Percentiles rank a stretch among this genome's conserved stretches.
Evolutionary conservation across 106 monocot species (phyloP).

Genomic region (Agapanthus africanus): DNA sequence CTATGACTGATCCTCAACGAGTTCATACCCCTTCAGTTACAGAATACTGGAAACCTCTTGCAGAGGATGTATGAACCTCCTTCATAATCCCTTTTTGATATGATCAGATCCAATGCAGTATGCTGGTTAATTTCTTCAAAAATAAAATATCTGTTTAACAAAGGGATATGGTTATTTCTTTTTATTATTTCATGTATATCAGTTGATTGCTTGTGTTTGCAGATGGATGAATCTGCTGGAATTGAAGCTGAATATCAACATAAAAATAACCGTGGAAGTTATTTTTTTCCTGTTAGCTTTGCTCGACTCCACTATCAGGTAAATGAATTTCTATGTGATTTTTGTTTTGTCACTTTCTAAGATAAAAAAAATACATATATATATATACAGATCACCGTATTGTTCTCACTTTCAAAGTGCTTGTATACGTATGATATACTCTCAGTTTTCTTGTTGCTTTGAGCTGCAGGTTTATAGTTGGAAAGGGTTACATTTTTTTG

Average conservation of each 20-base stretch:
- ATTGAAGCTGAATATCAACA: constrained; percentile 97
- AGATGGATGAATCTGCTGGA: constrained; percentile 94
- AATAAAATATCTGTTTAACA: neutral
- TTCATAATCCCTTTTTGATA: constrained; percentile 8
- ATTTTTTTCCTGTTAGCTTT: too few species aligned
- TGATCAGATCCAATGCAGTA: neutral
- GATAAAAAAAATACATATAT: neutral
- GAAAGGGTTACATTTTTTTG: constrained; percentile 91
- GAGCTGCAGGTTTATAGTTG: constrained; percentile 88
- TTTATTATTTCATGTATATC: neutral
- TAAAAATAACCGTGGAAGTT: constrained; percentile 82
- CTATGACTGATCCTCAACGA: constrained; percentile 76
- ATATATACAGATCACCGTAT: neutral
- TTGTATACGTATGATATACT: neutral
- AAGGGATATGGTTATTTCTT: neutral
- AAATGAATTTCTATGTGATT: neutral
- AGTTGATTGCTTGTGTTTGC: constrained; percentile 16
- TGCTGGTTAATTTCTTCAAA: neutral
- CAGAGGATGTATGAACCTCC: constrained; percentile 73
- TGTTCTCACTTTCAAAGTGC: neutral
- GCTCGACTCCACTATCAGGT: neutral
- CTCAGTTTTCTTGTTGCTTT: constrained; percentile 1
- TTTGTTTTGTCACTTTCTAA: neutral
- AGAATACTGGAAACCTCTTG: constrained; percentile 98
- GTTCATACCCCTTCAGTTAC: constrained; percentile 64